Evolutionary conservation across 2,329 filamentous ascomycete species (phyloP).

Genomic region (Colletotrichum lindemuthianum): DNA sequence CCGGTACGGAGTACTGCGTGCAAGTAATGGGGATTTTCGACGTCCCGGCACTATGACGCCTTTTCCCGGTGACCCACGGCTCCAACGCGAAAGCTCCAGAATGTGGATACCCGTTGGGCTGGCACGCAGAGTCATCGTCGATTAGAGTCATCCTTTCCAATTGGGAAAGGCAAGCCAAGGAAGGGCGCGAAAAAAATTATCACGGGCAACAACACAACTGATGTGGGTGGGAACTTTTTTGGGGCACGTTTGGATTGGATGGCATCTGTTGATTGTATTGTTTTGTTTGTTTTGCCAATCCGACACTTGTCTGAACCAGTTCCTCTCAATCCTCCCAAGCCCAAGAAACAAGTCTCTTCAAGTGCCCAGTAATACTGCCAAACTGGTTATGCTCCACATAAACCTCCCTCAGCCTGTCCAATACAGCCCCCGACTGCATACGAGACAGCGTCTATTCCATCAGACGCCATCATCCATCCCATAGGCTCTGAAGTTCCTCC

Average conservation of each 20-base stretch:
- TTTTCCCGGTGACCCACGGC: constrained; percentile 28
- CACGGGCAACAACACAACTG: not conserved
- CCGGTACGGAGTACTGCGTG: not conserved
- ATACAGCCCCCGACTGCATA: not conserved
- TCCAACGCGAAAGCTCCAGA: constrained; percentile 23
- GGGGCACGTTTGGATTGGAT: not conserved
- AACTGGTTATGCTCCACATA: not conserved
- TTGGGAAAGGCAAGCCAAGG: not conserved
- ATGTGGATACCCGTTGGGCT: constrained; percentile 17
- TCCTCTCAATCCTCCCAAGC: not conserved
- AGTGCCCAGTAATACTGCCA: constrained; percentile 15
- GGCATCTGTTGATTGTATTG: not conserved
- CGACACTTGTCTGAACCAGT: constrained; percentile 14
- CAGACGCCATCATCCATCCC: not conserved
- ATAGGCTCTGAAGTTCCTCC: no score
- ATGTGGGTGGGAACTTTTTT: not conserved
- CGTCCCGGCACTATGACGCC: constrained; percentile 30
- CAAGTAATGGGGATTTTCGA: constrained; percentile 21
- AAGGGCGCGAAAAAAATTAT: not conserved
- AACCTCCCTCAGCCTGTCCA: no score
- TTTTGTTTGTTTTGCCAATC: constrained; percentile 9
- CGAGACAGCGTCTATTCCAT: constrained; percentile 4
- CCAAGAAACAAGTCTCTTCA: not conserved
- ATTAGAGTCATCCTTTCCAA: constrained; percentile 18
- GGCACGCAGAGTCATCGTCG: constrained; percentile 27